Evolutionary conservation across 23 red algal species (phyloP).

Genomic region (Cyanidioschyzon merolae): DNA sequence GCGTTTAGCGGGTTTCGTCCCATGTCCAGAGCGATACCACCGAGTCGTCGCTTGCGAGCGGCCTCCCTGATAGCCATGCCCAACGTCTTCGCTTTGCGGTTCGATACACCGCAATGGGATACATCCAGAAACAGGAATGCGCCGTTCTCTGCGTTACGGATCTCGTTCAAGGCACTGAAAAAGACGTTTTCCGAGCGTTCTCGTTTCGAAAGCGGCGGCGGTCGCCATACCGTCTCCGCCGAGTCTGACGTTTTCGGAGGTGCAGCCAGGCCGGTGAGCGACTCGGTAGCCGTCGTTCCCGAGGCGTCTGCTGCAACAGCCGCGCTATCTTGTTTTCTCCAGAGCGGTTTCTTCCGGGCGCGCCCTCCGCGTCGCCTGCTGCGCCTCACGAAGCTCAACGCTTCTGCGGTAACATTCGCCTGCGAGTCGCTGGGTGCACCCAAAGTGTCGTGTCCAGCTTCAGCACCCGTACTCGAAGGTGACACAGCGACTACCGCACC

Average conservation of each 20-base stretch:
- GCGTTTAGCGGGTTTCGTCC: slow-evolving; percentile 1
- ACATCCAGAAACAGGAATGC: neutral
- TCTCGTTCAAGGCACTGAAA: slow-evolving; percentile 6
- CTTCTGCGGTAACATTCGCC: neutral
- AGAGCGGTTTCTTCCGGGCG: neutral
- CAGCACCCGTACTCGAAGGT: too few relatives aligned
- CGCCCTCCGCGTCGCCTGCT: neutral
- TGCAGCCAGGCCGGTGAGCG: too few relatives aligned
- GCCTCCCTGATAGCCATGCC: slow-evolving; percentile 3
- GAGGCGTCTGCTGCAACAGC: too few relatives aligned
- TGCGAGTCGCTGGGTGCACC: too few relatives aligned
- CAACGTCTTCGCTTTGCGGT: slow-evolving; percentile 7
- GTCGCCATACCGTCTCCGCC: neutral
- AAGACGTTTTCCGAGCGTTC: neutral
- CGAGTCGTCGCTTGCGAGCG: neutral
- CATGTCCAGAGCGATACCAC: slow-evolving; percentile 6
- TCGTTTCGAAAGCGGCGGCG: neutral
- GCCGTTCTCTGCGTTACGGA: neutral
- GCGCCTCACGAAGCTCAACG: neutral
- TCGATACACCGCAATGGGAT: slow-evolving; percentile 4
- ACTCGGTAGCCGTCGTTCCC: too few relatives aligned
- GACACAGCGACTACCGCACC: too few relatives aligned
- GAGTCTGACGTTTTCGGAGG: too few relatives aligned
- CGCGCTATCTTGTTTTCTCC: neutral
- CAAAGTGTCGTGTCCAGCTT: too few relatives aligned